Base-by-base conservation (phyloP, 176 grass and related monocot species). In the Olyra latifolia region DNA sequence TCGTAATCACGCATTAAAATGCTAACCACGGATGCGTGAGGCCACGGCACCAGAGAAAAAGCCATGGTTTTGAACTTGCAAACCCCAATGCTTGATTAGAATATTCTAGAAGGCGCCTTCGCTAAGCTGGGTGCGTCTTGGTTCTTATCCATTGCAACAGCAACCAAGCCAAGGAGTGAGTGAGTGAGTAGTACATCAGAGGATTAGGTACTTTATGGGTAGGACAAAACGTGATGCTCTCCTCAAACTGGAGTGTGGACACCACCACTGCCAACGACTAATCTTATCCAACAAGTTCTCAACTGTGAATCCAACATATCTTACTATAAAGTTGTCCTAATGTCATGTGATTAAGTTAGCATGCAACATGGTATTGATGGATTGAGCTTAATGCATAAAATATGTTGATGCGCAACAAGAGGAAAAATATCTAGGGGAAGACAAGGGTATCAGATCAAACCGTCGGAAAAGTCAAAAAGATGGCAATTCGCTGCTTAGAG, bases 101-200 rank as follows among this genome's bases (percentile, higher is more conserved):
- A 40, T 62, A 71, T 24, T 70, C 39, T 22, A 50, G 44, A 80
- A 84, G 62, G 53, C 46, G 20, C 25, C 16, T 70, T 56, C 62
- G 55, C 55, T 64, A 76, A 47, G 41, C 13, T 6, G 48, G 59
- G 28, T 55, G 69, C 25, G 15, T 4, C 13, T 23, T 42, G 77
- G 76, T 63, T 59, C 82, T 85, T 85, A 89, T 89, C 77, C 77
- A 44, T 45, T 38, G 69, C 74, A 88, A 49, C 63, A 70, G 50
- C 35, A 53, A 10, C 65, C 65, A 32, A 71, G 64, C 17, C 24
- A 60, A 14, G 11, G 59, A 43, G 53, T 0, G 11, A 40, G 12
- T 15, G 3, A 4, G 12, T 10, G 28, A 57, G 27, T 24, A 41
- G 25, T 44, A 32, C 20, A 23, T 55, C 17, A 53, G 28, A 4